These are phyloP conservation scores for Rhizopus delemar DNA, from an alignment of 371 early-diverging fungal genomes.

Conservation along the genomic window DNA sequence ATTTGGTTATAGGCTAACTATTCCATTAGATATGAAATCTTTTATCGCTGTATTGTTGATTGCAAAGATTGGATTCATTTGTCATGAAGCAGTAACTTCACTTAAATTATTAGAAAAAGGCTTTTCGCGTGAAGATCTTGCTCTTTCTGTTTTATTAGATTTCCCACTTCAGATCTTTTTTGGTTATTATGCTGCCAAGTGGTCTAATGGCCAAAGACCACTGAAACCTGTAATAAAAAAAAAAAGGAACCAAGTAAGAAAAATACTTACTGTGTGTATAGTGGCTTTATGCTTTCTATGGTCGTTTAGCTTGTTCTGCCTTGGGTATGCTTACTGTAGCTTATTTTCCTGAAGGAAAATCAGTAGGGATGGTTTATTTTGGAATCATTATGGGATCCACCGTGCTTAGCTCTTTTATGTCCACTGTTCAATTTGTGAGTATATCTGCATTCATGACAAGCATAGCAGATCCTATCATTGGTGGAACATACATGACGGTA, in stretches of 20 bases:
- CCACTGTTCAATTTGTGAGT: conserved; percentile 95
- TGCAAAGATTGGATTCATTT: conserved; percentile 92
- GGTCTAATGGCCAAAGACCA: conserved; percentile 86
- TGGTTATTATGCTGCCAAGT: conserved; percentile 95
- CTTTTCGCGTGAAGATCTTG: conserved; percentile 92
- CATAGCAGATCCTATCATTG: conserved; percentile 96
- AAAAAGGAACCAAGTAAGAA: background rate
- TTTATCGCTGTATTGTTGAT: conserved; percentile 81
- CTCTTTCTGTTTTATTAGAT: conserved; percentile 88
- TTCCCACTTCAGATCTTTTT: conserved; percentile 95
- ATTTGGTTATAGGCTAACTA: background rate
- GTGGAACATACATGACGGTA: conserved; percentile 97
- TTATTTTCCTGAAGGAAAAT: conserved; percentile 71
- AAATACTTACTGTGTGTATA: conserved; percentile 33
- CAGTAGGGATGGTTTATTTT: conserved; percentile 74
- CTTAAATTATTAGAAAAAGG: conserved; percentile 94
- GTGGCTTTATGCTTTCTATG: conserved; percentile 91
- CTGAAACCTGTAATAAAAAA: conserved; percentile 75
- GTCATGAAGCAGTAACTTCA: conserved; percentile 92
- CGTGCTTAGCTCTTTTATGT: conserved; percentile 84
- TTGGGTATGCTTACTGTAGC: conserved; percentile 86
- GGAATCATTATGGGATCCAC: conserved; percentile 77
- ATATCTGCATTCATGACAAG: conserved; percentile 92
- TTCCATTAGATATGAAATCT: conserved; percentile 71
- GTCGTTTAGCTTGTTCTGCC: conserved; percentile 76